Evolutionary conservation across 768 basidiomycete species (phyloP), one percentile per base, ranked within the genome.

Genomic region (Mrakia hoshinonis): DNA sequence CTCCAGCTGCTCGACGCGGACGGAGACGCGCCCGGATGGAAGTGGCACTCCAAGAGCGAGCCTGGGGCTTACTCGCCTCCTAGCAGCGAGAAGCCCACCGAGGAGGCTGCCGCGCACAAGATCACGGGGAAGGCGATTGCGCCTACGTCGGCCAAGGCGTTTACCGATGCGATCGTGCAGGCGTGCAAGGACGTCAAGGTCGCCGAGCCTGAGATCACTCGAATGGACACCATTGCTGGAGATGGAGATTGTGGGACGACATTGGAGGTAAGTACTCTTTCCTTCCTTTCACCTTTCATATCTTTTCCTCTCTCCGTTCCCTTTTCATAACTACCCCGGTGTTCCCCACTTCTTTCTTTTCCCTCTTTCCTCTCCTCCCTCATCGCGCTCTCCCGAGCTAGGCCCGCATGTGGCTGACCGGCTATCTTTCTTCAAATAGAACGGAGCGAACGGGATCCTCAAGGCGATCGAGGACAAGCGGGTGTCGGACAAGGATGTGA

Each of bases 11-110:
- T 82, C 26, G 82, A 82, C 67, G 73, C 38, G 58, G 80, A 54
- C 73, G 80, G 49, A 9, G 81, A 87, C 60, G 85, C 86, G 0
- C 90, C 90, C 0, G 93, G 91, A 20, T 95, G 93, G 92, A 88
- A 85, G 75, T 92, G 89, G 90, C 84, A 85, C 5, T 83, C 88
- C 0, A 79, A 78, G n/a, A 48, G 55, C 64, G 70, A 72, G 65
- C 70, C 70, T 15, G 54, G 47, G 15, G 20, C 24, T 15, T 46
- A 67, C 55, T 18, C 48, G 9, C 26, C 54, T 12, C 10, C 65
- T 0, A 26, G 10, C n/a, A 29, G 29, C 3, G 43, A 43, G 24
- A 46, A 12, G 43, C 26, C 31, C 3, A 29, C 20, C 1, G 60
- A 62, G 13, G 67, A 47, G 63, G 65, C 36, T 26, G 61, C 51